Base-by-base conservation (phyloP, 257 asterid species). In the Ligustrum vulgare region DNA sequence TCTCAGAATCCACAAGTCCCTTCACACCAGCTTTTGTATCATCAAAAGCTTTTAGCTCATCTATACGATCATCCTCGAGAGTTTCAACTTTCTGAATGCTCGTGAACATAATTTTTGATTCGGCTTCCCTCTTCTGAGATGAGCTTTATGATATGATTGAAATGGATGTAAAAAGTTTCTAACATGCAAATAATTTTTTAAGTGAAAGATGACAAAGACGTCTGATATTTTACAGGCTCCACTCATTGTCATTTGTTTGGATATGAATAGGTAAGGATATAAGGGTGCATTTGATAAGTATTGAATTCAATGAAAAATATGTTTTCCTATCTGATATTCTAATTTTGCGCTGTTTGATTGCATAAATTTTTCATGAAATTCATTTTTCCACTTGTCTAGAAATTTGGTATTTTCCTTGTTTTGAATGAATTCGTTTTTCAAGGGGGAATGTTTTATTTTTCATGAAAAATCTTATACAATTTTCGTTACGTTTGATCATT, bases 11-110 rank as follows among this genome's bases (percentile, higher is more conserved):
- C 0, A 79, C 56, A 2, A 79, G 82, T 15, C 82, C 82, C 51
- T 79, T 73, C 15, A 79, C 82, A 1, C 79, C 79, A 1, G 15
- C 63, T 70, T 73, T 79, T 22, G 82, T 49, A 56, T 79, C 79
- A 15, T 79, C 82, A 58, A 79, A 79, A 33, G 72, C 39, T 43
- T 56, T n/a, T 13, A 79, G 10, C 34, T 73, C 82, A 31, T 60
- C 66, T 18, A 22, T 22, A 8, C 66, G 34, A 23, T 22, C 66
- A 60, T 23, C 66, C n/a, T 23, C 66, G 8, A 9, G 13, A 60
- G 66, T 8, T 8, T 10, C 31, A 23, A 23, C 15, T 60, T 23
- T 60, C 23, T 2, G 13, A 9, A 33, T 25, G 15, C 18, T 60
- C 2, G 18, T 60, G 34, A 60, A 10, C 66, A 60, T 60, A 22